Evolutionary conservation across 2,329 filamentous ascomycete genomes (phyloP).

Genomic region (Diaporthe helianthi): DNA sequence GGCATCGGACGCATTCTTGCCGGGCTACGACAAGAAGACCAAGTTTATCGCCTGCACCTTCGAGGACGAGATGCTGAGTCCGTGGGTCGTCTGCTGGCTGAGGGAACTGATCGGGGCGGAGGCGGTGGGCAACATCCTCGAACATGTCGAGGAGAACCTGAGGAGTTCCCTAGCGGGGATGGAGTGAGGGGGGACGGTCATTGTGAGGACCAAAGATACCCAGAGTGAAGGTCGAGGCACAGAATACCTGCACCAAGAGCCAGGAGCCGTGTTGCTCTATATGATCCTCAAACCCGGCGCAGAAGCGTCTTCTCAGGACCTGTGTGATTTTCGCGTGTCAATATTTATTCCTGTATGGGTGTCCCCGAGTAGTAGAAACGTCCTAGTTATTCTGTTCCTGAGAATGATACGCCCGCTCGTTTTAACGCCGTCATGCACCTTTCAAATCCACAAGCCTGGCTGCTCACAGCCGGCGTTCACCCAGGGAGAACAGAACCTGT

Average conservation of each 20-base stretch:
- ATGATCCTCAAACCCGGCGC: background rate
- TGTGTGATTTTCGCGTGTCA: background rate
- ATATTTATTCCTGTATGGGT: background rate
- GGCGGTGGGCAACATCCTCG: conserved; percentile 14
- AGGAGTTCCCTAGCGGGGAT: conserved; percentile 1
- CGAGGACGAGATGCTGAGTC: conserved; percentile 29
- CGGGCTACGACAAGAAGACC: conserved; percentile 23
- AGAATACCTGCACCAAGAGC: background rate
- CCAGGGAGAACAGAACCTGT: too few species aligned
- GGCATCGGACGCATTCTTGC: background rate
- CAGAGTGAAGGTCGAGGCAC: background rate
- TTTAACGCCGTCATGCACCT: background rate
- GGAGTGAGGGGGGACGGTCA: background rate
- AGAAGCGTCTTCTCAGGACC: background rate
- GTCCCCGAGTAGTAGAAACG: background rate
- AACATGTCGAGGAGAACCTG: conserved; percentile 1
- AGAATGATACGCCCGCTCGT: background rate
- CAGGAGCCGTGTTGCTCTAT: background rate
- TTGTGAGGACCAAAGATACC: background rate
- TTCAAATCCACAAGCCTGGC: background rate
- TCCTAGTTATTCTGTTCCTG: background rate
- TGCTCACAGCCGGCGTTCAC: background rate
- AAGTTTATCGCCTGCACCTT: conserved; percentile 13
- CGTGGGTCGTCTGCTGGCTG: conserved; percentile 30
- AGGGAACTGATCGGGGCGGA: conserved; percentile 21